Evolutionary conservation across 106 monocot genomes (phyloP).

Genomic region (Ottelia alismoides): DNA sequence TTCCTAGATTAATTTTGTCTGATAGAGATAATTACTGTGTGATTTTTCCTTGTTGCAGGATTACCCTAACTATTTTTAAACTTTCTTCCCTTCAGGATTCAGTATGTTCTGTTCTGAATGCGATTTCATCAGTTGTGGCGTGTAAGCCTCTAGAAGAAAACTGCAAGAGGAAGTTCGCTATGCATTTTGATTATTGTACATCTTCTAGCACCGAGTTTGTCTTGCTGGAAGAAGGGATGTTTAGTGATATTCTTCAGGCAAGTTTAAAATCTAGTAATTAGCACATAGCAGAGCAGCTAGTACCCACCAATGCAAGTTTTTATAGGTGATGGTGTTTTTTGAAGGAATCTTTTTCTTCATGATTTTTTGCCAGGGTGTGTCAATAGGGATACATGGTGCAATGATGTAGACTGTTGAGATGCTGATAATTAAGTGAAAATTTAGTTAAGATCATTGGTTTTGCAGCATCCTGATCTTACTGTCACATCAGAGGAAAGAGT

Average conservation of each 20-base stretch:
- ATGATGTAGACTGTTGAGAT: conserved; percentile 10
- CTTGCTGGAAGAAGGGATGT: conserved; percentile 48
- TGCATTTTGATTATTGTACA: conserved; percentile 97
- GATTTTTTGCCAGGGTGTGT: too few relatives aligned
- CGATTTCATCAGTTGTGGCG: conserved; percentile 60
- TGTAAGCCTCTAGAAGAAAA: conserved; percentile 80
- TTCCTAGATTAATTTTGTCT: too few relatives aligned
- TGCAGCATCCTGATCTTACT: conserved; percentile 91
- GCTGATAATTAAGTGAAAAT: conserved; percentile 6
- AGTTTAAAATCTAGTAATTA: conserved; percentile 11
- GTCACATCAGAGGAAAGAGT: conserved; percentile 95
- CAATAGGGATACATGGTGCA: background rate
- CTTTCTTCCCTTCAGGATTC: conserved; percentile 79
- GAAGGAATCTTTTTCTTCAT: background rate
- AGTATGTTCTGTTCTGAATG: conserved; percentile 55
- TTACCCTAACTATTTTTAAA: too few relatives aligned
- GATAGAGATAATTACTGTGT: too few relatives aligned
- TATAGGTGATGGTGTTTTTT: background rate
- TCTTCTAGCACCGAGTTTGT: conserved; percentile 67
- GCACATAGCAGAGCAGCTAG: background rate
- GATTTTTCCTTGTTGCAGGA: too few relatives aligned
- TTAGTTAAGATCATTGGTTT: conserved; percentile 24
- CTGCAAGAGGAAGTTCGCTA: conserved; percentile 66
- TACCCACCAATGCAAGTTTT: background rate
- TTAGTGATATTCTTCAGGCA: conserved; percentile 78